Conservation (phyloP, 805 yeast genomes). For the Pichia insulana region DNA sequence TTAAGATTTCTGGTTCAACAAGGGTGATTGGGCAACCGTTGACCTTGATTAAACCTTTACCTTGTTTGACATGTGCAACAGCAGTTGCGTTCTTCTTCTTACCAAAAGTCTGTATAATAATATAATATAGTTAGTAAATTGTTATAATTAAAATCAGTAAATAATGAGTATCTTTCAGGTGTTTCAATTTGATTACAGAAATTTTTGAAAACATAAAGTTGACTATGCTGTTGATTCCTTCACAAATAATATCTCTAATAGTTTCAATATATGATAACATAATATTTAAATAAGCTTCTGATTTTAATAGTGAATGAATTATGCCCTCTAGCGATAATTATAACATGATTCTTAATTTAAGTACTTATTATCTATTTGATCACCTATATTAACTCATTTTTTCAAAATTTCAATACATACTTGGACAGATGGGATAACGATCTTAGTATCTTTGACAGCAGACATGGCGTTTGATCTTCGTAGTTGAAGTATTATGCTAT, state of each 20-base stretch:
- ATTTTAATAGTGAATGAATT: too few relatives aligned
- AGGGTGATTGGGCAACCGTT: conserved; percentile 99
- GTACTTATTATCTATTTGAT: too few relatives aligned
- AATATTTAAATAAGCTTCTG: too few relatives aligned
- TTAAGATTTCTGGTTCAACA: conserved; percentile 97
- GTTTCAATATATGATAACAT: too few relatives aligned
- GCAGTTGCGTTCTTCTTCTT: conserved; percentile 99
- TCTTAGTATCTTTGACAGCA: conserved; percentile 25
- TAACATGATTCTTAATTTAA: too few relatives aligned
- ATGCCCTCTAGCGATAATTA: too few relatives aligned
- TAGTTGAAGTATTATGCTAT: neutral
- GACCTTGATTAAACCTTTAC: conserved; percentile 98
- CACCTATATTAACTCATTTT: neutral
- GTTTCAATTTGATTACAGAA: too few relatives aligned
- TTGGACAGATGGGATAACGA: conserved; percentile 64
- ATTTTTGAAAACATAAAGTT: too few relatives aligned
- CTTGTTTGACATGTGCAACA: conserved; percentile 99
- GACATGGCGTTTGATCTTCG: conserved; percentile 25
- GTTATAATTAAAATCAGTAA: neutral
- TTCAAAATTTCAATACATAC: conserved; percentile 42
- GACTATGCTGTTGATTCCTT: too few relatives aligned
- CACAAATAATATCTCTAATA: too few relatives aligned
- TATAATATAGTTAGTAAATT: conserved; percentile 15
- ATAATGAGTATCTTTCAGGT: too few relatives aligned
- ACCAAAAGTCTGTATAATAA: conserved; percentile 82